phyloP scores from a whole-genome alignment of 345 rosid species.

The Eucalyptus fibrosa region DNA sequence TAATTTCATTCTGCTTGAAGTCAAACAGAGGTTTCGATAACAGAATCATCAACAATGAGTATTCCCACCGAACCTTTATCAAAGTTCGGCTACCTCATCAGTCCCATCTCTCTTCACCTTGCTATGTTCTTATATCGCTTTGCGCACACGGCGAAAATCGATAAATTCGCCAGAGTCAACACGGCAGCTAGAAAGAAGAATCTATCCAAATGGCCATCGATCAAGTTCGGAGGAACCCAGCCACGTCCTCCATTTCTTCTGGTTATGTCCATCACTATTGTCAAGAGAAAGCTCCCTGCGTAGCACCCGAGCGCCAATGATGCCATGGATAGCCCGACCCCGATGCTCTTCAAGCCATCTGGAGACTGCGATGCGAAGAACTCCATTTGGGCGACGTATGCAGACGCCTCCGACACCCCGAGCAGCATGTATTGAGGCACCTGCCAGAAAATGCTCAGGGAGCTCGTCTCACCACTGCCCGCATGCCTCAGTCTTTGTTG shows the following conservation, averaged over 20 bases:
- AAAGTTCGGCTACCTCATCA: not conserved
- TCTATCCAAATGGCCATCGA: conserved; percentile 20
- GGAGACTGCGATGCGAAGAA: conserved; percentile 16
- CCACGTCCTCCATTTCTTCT: conserved; percentile 5
- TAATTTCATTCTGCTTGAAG: not conserved
- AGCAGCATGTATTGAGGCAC: conserved; percentile 13
- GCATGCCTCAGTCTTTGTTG: conserved; percentile 8
- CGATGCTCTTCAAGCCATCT: conserved; percentile 18
- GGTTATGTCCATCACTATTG: conserved; percentile 13
- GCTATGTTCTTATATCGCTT: conserved; percentile 2
- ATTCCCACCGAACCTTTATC: not conserved
- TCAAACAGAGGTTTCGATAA: not conserved
- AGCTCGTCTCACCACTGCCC: conserved; percentile 1
- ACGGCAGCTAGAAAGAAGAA: conserved; percentile 20
- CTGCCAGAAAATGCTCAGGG: conserved; percentile 25
- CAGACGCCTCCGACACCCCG: conserved; percentile 21
- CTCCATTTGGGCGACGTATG: conserved; percentile 23
- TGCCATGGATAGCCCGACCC: conserved; percentile 16
- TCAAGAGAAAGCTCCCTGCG: conserved; percentile 6
- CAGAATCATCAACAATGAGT: not conserved
- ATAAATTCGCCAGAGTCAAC: not conserved
- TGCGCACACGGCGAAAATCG: not conserved
- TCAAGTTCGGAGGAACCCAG: conserved; percentile 25
- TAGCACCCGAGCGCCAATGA: conserved; percentile 16
- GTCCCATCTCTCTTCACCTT: not conserved